Evolutionary conservation across 495 filamentous ascomycete species (phyloP), one percentile per base, ranked within the genome.

Genomic region (Tuber calosporum): DNA sequence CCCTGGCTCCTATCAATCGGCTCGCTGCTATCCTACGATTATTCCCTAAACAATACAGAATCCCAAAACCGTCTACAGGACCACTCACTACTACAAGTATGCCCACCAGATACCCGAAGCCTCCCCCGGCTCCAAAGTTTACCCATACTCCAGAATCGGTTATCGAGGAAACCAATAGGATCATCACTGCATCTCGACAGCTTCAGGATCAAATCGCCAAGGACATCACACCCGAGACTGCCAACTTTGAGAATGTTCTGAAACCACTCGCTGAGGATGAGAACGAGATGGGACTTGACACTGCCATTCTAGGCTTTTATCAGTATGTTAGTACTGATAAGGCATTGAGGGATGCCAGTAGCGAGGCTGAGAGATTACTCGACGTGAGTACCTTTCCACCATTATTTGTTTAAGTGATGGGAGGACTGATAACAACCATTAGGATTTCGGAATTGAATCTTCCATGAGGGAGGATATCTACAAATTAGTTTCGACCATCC

Each of bases 71-170:
- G 76, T 81, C 39, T 69, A 80, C 73, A 73, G 81, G 87, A 80
- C 85, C 86, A 39, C 80, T 91, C 74, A 88, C 88, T 11, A 90
- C 86, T 74, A 84, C 85, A 76, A 88, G 83, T 72, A 93, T 93
- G 91, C 90, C 89, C 34, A 20, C 45, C 38, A 11, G 11, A 5
- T 72, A 82, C 48, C 81, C 81, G 42, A 77, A 69, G 20, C 77
- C 83, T 1, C 94, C 95, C 53, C 93, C 94, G 26, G 85, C 89
- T 62, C 79, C 79, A 19, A 66, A 77, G 67, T 97, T 97, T 84
- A 93, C 88, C 0, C 92, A 92, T 69, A 97, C 93, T 67, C 88
- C 91, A 30, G 84, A 89, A 72, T 90, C 89, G 66, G 85, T 99
- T 71, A 83, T 96, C 34, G 85, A 87, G 72, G 93, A 94, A 79